Evolutionary conservation across 2,329 filamentous ascomycete species (phyloP), one percentile per base, ranked within the genome.

Genomic region (Exophiala alcalophila): DNA sequence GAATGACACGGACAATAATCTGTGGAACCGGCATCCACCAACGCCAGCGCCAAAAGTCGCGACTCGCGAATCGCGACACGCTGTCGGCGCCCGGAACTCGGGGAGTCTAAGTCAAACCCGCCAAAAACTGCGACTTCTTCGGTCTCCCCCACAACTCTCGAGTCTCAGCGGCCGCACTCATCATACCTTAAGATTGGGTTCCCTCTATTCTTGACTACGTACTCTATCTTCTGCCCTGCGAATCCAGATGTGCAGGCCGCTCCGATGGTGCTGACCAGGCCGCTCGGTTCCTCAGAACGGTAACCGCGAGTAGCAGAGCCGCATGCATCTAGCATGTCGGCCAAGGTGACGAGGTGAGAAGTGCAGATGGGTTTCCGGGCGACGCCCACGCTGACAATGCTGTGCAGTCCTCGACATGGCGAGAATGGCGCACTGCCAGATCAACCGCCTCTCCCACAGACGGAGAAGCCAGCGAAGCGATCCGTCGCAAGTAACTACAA

Each of bases 401-500:
- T 14, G 11, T 12, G 4, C 37, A 49, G 46, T 24, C 23, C 40
- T 23, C 32, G 15, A 39, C 20, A 45, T 29, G 37, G 30, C n/a
- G 19, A 33, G 29, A 24, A 37, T 33, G 28, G 14, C 14, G 28
- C 25, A 16, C 26, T 36, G 5, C 16, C 38, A 7, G 14, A 20
- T n/a, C n/a, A n/a, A n/a, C n/a, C n/a, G n/a, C n/a, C n/a, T n/a
- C n/a, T n/a, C n/a, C n/a, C n/a, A n/a, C n/a, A n/a, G n/a, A n/a
- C n/a, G n/a, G n/a, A n/a, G n/a, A n/a, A n/a, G 23, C 14, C 8
- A 16, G 5, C 6, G 31, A 26, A 24, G 24, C 45, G 21, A 27
- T 42, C 44, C 15, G 7, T 46, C 8, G 35, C 32, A 47, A 63
- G 60, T 55, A 83, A 86, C 62, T 97, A 96, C 72, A 90, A 87